Percentiles rank a stretch among this genome's conserved stretches.
These are phyloP conservation scores for Coniella vitis DNA, from an alignment of 2,329 filamentous ascomycete species.

Conservation along the genomic window DNA sequence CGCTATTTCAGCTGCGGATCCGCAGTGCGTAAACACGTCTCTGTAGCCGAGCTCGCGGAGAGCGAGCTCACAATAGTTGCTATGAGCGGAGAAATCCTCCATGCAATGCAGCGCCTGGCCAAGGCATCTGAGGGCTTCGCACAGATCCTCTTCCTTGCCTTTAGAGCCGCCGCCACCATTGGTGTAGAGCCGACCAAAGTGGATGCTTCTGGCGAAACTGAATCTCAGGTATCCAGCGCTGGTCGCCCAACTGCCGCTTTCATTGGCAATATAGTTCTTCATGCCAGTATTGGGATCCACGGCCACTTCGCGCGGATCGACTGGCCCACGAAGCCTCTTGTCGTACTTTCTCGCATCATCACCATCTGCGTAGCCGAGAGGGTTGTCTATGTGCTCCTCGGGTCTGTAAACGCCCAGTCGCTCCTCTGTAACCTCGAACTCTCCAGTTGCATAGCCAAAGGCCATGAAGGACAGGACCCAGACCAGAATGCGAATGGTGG, in stretches of 20 bases:
- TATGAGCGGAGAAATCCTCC: conserved; percentile 75
- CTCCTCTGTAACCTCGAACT: conserved; percentile 78
- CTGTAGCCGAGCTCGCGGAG: conserved; percentile 64
- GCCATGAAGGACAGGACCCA: conserved; percentile 78
- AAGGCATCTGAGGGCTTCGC: conserved; percentile 68
- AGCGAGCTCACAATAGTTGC: conserved; percentile 75
- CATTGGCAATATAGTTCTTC: conserved; percentile 99
- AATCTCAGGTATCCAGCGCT: conserved; percentile 78
- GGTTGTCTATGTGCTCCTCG: conserved; percentile 70
- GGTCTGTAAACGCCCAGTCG: conserved; percentile 74
- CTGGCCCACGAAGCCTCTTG: conserved; percentile 70
- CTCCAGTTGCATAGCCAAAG: conserved; percentile 78
- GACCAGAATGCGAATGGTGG: conserved; percentile 69
- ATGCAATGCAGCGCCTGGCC: conserved; percentile 72
- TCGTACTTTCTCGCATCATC: conserved; percentile 79
- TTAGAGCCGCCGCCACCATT: conserved; percentile 51
- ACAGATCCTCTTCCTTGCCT: conserved; percentile 71
- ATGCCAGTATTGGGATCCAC: conserved; percentile 78
- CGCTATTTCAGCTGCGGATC: conserved; percentile 58
- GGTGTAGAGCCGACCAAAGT: conserved; percentile 70
- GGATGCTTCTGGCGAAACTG: conserved; percentile 67
- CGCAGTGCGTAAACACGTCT: conserved; percentile 68
- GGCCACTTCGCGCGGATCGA: conserved; percentile 63
- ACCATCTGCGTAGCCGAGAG: conserved; percentile 80
- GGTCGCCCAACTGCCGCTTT: conserved; percentile 80